Evolutionary conservation across 140 eudicot species (phyloP).

Genomic region (Ambrosia hybrid): DNA sequence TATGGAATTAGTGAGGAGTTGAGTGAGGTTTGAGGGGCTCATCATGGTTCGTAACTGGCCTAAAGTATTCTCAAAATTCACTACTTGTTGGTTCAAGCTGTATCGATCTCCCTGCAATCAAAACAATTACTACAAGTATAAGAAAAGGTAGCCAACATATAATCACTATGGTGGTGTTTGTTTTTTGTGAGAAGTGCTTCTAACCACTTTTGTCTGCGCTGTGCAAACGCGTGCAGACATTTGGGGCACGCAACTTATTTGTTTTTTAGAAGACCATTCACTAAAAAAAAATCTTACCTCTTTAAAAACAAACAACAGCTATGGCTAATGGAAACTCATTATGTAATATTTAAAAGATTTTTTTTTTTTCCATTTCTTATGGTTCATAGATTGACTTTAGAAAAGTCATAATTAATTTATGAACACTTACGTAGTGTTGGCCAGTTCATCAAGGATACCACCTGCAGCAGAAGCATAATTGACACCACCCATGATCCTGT

Average conservation of each 20-base stretch:
- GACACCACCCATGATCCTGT: slow-evolving; percentile 65
- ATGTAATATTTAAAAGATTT: no score
- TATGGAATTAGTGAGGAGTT: slow-evolving; percentile 48
- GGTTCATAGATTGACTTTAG: neutral
- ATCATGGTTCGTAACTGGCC: slow-evolving; percentile 58
- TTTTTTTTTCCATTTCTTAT: neutral
- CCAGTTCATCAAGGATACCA: slow-evolving; percentile 91
- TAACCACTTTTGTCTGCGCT: no score
- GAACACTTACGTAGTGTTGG: slow-evolving; percentile 56
- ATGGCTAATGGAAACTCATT: no score
- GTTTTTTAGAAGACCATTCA: no score
- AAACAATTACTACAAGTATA: slow-evolving; percentile 7
- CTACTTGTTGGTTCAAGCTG: slow-evolving; percentile 69
- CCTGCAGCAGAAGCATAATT: slow-evolving; percentile 93
- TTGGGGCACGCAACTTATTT: no score
- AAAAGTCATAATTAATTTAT: slow-evolving; percentile 10
- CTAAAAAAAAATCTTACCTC: no score
- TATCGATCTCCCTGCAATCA: slow-evolving; percentile 67
- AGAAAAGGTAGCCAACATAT: neutral
- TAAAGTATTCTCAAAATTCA: slow-evolving; percentile 76
- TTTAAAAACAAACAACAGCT: no score
- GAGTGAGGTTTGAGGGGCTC: slow-evolving; percentile 39
- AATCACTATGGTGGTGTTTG: neutral
- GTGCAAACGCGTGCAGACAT: no score
- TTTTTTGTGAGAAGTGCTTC: no score